Evolutionary conservation across 192 early-diverging fungal genomes (phyloP).

Genomic region (Funneliformis geosporum): DNA sequence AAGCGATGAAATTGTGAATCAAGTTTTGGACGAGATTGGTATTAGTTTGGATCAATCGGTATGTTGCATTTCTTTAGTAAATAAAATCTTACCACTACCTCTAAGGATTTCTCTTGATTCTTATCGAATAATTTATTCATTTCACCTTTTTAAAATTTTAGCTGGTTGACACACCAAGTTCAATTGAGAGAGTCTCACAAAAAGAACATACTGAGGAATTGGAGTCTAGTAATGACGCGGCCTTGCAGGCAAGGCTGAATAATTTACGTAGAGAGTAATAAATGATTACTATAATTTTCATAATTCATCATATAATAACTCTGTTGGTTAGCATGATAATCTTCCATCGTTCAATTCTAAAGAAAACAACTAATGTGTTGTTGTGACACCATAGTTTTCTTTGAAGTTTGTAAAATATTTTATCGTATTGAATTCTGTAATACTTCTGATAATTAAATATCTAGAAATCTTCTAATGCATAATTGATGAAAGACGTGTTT

Average conservation of each 20-base stretch:
- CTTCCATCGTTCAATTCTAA: neutral
- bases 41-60: conserved; percentile 77
- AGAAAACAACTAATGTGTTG: neutral
- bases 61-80: conserved; percentile 28
- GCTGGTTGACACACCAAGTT: conserved; percentile 52
- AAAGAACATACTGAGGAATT: conserved; percentile 52
- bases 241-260: conserved; percentile 86
- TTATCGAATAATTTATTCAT: neutral
- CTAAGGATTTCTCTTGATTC: neutral
- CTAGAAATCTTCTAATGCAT: no score
- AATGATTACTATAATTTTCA: conserved; percentile 7
- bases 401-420: neutral
- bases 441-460: neutral
- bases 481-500: no score
- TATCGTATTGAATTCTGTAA: neutral
- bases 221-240: conserved; percentile 69
- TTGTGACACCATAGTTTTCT: neutral
- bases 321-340: neutral
- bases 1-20: conserved; percentile 85
- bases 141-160: conserved; percentile 20
- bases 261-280: conserved; percentile 84
- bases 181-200: conserved; percentile 38
- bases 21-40: conserved; percentile 95
- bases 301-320: neutral
- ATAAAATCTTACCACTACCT: no score